Evolutionary conservation across 345 rosid genomes (phyloP), one percentile per base, ranked within the genome.

Genomic region (Kandelia obovata): DNA sequence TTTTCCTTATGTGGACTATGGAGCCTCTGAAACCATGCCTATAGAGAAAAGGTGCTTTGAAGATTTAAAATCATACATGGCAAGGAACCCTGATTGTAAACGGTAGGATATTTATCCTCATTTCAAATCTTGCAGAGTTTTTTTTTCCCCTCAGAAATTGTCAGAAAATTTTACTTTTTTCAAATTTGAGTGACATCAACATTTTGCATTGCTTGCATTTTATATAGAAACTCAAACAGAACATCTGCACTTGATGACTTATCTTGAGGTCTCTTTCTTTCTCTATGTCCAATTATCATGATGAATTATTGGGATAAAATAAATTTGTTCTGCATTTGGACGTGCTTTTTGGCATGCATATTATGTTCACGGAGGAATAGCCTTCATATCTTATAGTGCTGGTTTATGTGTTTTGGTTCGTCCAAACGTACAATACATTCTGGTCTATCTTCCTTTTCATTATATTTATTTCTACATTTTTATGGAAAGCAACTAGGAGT

Each of bases 41-140:
- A 59, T 94, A 71, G 96, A 88, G 86, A 85, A 88, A 71, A 84
- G 66, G 56, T 88, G 92, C 80, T 89, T 95, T 70, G 85, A 80
- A 75, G 85, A 87, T 79, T 82, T 95, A 81, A 88, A 83, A 79
- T 84, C 73, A 55, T 95, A 95, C 84, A 77, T 95, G 77, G 83
- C 69, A 71, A 82, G 83, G 77, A 94, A 94, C 76, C 81, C 92
- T 71, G 99, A 91, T 78, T 94, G 97, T 83, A 72, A 58, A 19
- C 96, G 97, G 98, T 94, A 81, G 69, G 70, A 21, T 71, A 21
- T 61, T 46, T 23, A 26, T 52, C 21, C 3, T 9, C 23, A 28
- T 26, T 65, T 34, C 21, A 15, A 32, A 49, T 23, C 34, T 39
- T 39, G 9, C 46, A 39, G 46, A 7, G 10, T 39, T 10, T 39